Conservation (phyloP, 164 flowering plant species). For the Hamamelis virginiana region DNA sequence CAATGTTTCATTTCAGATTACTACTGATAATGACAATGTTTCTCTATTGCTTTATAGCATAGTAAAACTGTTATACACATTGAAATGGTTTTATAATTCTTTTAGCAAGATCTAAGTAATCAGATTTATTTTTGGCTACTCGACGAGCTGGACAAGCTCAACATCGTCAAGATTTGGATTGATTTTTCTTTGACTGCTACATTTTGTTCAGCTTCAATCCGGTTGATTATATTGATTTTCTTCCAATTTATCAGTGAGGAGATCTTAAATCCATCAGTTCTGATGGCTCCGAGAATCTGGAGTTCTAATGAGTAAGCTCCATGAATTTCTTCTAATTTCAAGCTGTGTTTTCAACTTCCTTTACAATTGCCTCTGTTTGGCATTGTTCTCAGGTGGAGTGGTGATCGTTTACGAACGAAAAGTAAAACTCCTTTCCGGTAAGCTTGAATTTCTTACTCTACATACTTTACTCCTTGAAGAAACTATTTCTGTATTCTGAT, state of each 20-base stretch:
- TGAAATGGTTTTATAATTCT: no score
- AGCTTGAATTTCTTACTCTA: conserved; percentile 7
- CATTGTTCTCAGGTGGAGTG: conserved; percentile 65
- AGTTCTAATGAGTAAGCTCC: conserved; percentile 83
- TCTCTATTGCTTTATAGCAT: no score
- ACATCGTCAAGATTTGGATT: conserved; percentile 79
- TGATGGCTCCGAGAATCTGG: conserved; percentile 92
- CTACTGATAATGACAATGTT: no score
- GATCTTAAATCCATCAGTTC: conserved; percentile 86
- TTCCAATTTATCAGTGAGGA: conserved; percentile 61
- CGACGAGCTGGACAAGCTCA: conserved; percentile 68
- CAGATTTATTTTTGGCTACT: no score
- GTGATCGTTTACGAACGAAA: conserved; percentile 86
- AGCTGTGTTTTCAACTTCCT: background rate
- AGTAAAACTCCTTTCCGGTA: conserved; percentile 87
- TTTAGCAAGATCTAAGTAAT: no score
- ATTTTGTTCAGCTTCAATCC: background rate
- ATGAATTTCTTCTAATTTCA: background rate
- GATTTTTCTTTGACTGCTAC: background rate
- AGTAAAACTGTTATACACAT: no score
- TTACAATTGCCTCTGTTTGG: background rate
- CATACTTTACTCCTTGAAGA: no score
- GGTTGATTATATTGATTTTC: background rate
- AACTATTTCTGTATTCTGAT: conserved; percentile 1
- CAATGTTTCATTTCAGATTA: no score